Base-by-base conservation (phyloP, 2,329 filamentous ascomycete species). In the Shiraia sp. region DNA sequence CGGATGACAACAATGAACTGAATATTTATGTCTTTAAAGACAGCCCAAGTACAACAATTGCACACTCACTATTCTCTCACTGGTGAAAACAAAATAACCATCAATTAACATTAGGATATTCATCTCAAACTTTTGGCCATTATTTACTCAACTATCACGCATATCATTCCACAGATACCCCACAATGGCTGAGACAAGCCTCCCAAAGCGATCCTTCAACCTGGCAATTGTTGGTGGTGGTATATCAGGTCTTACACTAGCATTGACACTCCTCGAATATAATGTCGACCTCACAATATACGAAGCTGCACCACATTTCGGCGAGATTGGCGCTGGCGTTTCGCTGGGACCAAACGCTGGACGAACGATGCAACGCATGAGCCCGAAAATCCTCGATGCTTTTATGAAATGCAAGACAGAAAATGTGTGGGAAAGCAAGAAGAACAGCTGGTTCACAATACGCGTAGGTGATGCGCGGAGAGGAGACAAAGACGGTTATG, bases 141-240 rank as follows among this genome's bases (percentile, higher is more conserved):
- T 8, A 5, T 22, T 8, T 22, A 22, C 8, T 8, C 19, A 4
- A 22, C 19, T 22, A 22, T 4, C 19, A 17, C 36, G 25, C 24
- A 17, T 26, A 15, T 19, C n/a, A 28, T n/a, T 10, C 35, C 12
- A 22, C 23, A 13, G 17, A 33, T 24, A 24, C 42, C 10, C 10
- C 31, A 22, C 33, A 36, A 66, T 64, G 61, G 34, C 50, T 10
- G 41, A 55, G 19, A 39, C 42, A 22, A 34, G 44, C 32, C 36
- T 54, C 7, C 22, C 49, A 14, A 40, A 53, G 12, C 73, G 69
- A 40, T 51, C 63, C 22, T 75, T 74, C 61, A 70, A 68, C 38
- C 66, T 82, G 44, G 80, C 80, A 51, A 79, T 85, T 28, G 67
- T 83, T 12, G 81, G 81, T 45, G 80, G 79, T 29, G 81, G 80